Conservation (phyloP, 116 monocot genomes). For the Iris pallida region DNA sequence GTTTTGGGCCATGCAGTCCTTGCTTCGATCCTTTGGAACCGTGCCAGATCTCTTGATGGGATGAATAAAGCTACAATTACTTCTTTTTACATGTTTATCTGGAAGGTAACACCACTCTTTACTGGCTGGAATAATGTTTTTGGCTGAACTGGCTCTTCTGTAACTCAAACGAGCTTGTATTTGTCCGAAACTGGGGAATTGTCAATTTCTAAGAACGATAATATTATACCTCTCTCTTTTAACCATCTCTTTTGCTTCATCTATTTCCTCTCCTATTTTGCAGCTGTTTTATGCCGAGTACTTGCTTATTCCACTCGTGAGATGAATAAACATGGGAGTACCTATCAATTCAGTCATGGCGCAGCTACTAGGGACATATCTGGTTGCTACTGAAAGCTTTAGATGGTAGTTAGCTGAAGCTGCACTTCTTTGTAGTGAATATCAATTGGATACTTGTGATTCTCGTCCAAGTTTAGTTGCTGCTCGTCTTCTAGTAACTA, state of each 20-base stretch:
- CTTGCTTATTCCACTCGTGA: constrained; percentile 83
- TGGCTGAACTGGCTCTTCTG: too few relatives aligned
- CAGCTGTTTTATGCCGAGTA: constrained; percentile 94
- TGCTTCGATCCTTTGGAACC: constrained; percentile 74
- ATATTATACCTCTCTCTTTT: too few relatives aligned
- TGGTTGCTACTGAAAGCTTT: too few relatives aligned
- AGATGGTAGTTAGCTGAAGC: too few relatives aligned
- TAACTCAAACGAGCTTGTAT: neutral
- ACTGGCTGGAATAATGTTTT: too few relatives aligned
- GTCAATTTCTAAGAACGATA: neutral
- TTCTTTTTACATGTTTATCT: constrained; percentile 98
- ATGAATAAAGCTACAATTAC: constrained; percentile 71
- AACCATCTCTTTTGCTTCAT: neutral
- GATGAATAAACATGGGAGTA: constrained; percentile 47
- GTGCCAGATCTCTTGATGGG: constrained; percentile 59
- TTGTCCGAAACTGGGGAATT: neutral
- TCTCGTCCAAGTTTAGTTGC: too few relatives aligned
- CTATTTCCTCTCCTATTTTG: neutral
- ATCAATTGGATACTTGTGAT: too few relatives aligned
- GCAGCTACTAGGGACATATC: too few relatives aligned
- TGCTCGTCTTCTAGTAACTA: too few relatives aligned
- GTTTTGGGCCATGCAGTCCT: constrained; percentile 70
- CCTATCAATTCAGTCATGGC: too few relatives aligned
- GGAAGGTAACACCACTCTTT: constrained; percentile 60
- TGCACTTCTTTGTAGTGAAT: too few relatives aligned